phyloP scores from a whole-genome alignment of 345 rosid species.

The Eucalyptus caleyi region DNA sequence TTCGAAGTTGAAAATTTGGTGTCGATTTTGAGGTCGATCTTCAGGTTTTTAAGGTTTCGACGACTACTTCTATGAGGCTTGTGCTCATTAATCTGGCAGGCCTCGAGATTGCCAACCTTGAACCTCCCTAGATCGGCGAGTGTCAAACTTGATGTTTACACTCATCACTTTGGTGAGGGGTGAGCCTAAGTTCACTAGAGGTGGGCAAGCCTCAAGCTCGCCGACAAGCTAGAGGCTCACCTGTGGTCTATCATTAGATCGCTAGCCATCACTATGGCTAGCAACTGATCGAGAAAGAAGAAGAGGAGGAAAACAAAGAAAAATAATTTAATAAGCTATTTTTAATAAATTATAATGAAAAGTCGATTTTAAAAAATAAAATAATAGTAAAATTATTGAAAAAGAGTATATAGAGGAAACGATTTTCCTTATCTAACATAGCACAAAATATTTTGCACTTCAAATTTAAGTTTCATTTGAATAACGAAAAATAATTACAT shows the following conservation, averaged over 20 bases:
- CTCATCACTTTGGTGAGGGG: fast-evolving
- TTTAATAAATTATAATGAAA: no score
- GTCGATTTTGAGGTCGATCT: not conserved
- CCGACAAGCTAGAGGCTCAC: no score
- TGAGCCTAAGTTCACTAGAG: fast-evolving
- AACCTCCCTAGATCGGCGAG: fast-evolving
- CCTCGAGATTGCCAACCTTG: fast-evolving
- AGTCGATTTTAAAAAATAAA: no score
- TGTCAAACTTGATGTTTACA: fast-evolving
- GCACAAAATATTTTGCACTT: fast-evolving
- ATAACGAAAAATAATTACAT: fast-evolving
- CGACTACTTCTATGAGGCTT: fast-evolving
- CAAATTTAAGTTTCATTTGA: fast-evolving
- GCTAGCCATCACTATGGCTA: no score
- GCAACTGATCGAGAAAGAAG: fast-evolving
- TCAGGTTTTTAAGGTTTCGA: not conserved
- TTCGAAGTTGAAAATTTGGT: no score
- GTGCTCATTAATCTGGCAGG: fast-evolving
- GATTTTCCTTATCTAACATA: no score
- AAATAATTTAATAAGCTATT: no score
- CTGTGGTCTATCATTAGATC: fast-evolving
- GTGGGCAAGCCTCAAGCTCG: no score
- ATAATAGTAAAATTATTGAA: no score
- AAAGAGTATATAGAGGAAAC: fast-evolving
- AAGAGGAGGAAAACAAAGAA: no score